These are phyloP conservation scores for Cladophialophora immunda DNA, from an alignment of 2,329 filamentous ascomycete species.

Conservation along the genomic window DNA sequence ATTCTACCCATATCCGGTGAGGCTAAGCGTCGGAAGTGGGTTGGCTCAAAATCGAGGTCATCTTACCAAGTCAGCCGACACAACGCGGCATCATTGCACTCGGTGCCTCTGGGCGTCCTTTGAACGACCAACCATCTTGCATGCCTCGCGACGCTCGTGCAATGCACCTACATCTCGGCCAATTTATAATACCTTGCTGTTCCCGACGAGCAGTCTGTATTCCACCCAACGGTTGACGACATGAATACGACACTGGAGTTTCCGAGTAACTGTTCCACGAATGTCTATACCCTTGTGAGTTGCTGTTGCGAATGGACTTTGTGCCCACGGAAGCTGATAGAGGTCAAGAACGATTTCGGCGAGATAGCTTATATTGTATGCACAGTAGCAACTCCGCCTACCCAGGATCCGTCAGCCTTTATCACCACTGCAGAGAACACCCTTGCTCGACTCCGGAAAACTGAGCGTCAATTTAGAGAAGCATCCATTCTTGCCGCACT, in stretches of 20 bases:
- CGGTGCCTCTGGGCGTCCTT: not conserved
- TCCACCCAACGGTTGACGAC: slow-evolving; percentile 38
- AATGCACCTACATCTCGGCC: slow-evolving; percentile 29
- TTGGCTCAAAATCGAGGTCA: not conserved
- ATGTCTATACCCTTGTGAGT: slow-evolving; percentile 39
- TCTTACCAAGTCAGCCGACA: slow-evolving; percentile 5
- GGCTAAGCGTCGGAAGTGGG: not conserved
- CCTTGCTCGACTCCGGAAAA: slow-evolving; percentile 36
- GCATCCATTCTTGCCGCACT: slow-evolving; percentile 39
- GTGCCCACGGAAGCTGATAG: slow-evolving; percentile 12
- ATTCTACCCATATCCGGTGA: not conserved
- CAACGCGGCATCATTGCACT: not conserved
- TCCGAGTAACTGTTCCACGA: slow-evolving; percentile 38
- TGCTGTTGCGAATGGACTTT: not conserved
- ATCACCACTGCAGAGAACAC: slow-evolving; percentile 27
- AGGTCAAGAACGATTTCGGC: slow-evolving; percentile 37
- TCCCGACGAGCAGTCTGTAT: slow-evolving; percentile 30
- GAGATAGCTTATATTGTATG: slow-evolving; percentile 42
- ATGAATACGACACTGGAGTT: slow-evolving; percentile 37
- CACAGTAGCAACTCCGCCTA: slow-evolving; percentile 37
- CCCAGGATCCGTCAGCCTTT: slow-evolving; percentile 25
- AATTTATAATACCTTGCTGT: slow-evolving; percentile 22
- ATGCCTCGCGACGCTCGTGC: slow-evolving; percentile 14
- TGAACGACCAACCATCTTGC: not conserved
- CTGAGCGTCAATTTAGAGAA: slow-evolving; percentile 40